Conservation (phyloP, 345 rosid species). For the Syzygium aromaticum region DNA sequence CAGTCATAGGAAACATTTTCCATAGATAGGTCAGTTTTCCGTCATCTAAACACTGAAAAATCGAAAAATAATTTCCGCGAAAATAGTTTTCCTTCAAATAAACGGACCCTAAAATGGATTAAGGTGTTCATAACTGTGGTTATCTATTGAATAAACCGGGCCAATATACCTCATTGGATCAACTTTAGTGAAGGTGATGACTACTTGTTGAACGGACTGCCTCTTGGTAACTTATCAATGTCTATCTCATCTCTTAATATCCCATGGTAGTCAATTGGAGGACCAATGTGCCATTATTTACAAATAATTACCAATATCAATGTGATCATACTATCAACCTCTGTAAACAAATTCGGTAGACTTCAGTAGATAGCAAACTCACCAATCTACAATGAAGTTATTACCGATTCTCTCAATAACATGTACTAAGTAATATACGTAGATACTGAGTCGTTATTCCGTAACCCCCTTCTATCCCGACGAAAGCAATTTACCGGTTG, state of each 20-base stretch:
- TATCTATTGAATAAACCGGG: background rate
- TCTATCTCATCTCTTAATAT: background rate
- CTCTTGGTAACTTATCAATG: background rate
- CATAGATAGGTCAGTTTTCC: background rate
- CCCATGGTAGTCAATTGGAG: background rate
- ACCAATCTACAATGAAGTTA: background rate
- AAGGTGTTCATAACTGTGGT: background rate
- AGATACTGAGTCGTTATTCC: background rate
- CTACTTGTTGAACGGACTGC: background rate
- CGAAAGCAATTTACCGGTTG: background rate
- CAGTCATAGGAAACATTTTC: background rate
- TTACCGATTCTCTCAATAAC: background rate
- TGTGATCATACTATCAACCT: background rate
- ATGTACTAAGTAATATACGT: background rate
- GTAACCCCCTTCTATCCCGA: fast-evolving
- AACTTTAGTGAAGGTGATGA: background rate
- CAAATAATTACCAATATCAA: background rate
- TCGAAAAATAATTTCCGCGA: too few relatives aligned
- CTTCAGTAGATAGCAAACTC: background rate
- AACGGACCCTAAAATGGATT: background rate
- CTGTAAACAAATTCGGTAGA: background rate
- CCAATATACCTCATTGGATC: background rate
- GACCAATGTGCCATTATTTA: background rate
- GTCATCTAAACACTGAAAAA: background rate
- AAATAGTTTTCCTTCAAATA: background rate